Evolutionary conservation across 148 eudicot species (phyloP), one percentile per base, ranked within the genome.

Genomic region (Mesembryanthemum crystallinum): DNA sequence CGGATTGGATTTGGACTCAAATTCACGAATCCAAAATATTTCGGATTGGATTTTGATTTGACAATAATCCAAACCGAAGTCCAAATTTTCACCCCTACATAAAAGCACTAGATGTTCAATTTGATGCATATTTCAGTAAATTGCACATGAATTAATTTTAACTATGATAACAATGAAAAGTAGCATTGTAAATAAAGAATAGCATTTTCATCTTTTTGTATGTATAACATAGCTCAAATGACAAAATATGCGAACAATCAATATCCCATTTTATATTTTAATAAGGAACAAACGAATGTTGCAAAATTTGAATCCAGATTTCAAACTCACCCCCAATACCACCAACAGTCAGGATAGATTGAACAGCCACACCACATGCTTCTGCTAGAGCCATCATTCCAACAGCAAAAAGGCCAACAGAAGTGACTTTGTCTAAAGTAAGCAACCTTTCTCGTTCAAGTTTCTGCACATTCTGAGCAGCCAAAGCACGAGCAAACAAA

Each of bases 331-430:
- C 98, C 82, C 99, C 99, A 73, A 95, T 87, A 61, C 99, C 99
- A 69, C 99, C 99, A 76, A 95, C 97, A 24, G 98, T 95, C 58
- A 92, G 77, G 66, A 95, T 83, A 81, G 99, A 92, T 82, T 95
- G 99, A 79, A 95, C 89, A 55, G 99, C 94, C 83, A 95, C 96
- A 29, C 99, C 99, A 88, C 87, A 88, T 42, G 98, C 92, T 83
- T 95, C 99, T 52, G 99, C 98, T 63, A 92, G 60, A 77, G 97
- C 91, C 92, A 95, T 88, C 64, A 84, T 79, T 28, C 97, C 98
- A 81, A 95, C 75, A 15, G 72, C 83, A 79, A 91, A 86, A 65
- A 95, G 87, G 55, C 97, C 99, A 81, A 95, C 87, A 18, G 97
- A 89, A 27, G 99, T 88, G 57, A 92, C 35, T 79, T 79, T 90